Conservation (phyloP, 2,329 filamentous ascomycete species). For the Talaromyces marneffei region DNA sequence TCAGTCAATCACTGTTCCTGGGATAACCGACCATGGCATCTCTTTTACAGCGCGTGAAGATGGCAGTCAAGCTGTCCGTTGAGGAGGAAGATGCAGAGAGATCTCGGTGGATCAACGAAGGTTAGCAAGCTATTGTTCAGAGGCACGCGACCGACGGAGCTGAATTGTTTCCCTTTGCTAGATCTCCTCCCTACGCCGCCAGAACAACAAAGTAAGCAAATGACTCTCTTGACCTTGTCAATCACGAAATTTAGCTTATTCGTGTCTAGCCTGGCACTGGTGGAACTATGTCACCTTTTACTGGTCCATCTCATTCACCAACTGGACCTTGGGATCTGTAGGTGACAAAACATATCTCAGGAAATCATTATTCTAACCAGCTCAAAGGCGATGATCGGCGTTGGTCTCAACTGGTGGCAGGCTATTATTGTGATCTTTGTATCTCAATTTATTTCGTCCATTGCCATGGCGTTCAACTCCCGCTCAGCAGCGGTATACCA, state of each 20-base stretch:
- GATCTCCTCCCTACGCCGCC: slow-evolving; percentile 30
- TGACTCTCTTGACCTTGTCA: not conserved
- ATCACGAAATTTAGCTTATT: not conserved
- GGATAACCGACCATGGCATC: slow-evolving; percentile 8
- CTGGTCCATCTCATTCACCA: slow-evolving; percentile 36
- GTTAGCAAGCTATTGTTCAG: not conserved
- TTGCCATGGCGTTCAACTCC: slow-evolving; percentile 44
- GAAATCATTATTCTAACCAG: not conserved
- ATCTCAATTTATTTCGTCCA: slow-evolving; percentile 37
- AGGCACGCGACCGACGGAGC: slow-evolving; percentile 6
- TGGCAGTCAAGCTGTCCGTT: slow-evolving; percentile 5
- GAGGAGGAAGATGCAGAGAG: slow-evolving; percentile 6
- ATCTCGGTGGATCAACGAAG: slow-evolving; percentile 10
- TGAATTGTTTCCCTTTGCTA: not conserved
- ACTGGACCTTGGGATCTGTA: slow-evolving; percentile 36
- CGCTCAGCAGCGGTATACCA: slow-evolving; percentile 40
- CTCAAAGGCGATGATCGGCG: slow-evolving; percentile 33
- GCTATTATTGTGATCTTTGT: slow-evolving; percentile 42
- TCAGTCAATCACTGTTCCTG: not conserved
- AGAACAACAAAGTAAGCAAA: slow-evolving; percentile 28
- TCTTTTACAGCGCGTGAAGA: slow-evolving; percentile 5
- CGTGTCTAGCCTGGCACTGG: slow-evolving; percentile 28
- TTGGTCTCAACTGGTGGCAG: slow-evolving; percentile 44
- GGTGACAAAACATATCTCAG: not conserved
- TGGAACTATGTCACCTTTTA: slow-evolving; percentile 40